Base-by-base conservation (phyloP, 116 monocot species). In the Iris pallida region DNA sequence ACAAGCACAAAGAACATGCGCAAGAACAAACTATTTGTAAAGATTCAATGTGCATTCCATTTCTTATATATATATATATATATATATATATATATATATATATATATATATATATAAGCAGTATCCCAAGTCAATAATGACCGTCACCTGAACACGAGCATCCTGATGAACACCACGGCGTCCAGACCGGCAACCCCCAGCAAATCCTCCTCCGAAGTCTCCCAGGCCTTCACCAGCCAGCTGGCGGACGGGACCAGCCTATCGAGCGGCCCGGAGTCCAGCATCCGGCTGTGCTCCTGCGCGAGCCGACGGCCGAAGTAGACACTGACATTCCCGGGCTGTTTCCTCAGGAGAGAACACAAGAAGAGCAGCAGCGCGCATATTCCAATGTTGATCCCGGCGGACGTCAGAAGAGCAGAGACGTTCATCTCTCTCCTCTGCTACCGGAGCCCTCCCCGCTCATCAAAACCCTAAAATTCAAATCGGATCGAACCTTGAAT, bases 191-290 rank as follows among this genome's bases (percentile, higher is more conserved):
- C 80, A 17, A 69, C 46, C 17, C 68, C 16, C 6, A 87, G 40
- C 59, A 87, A 78, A 64, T 87, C 87, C 43, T 87, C 87, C 57
- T 87, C 87, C 18, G 65, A 71, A 49, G 65, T 78, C 45, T 75
- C n/a, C 71, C 80, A 69, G 14, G 87, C 87, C 68, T 80, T 83
- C 11, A 83, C 43, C 16, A 87, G 78, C 87, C 87, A 87, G 49
- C 81, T 70, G 2, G 87, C 78, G n/a, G 83, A 81, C n/a, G 87
- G 87, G 57, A 87, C 83, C 4, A 87, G 55, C 60, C 83, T 71
- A 52, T 87, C 83, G 55, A 87, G 46, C 18, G 55, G 70, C 49
- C 75, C 83, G 4, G 75, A 55, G 11, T 75, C 78, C 49, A 75
- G 8, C 10, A 57, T 56, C 18, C 78, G 61, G 5, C 61, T 54